Percentiles rank a stretch among this genome's conserved stretches.
Conservation (phyloP, 805 yeast species). For the Hanseniaspora mollemarum region DNA sequence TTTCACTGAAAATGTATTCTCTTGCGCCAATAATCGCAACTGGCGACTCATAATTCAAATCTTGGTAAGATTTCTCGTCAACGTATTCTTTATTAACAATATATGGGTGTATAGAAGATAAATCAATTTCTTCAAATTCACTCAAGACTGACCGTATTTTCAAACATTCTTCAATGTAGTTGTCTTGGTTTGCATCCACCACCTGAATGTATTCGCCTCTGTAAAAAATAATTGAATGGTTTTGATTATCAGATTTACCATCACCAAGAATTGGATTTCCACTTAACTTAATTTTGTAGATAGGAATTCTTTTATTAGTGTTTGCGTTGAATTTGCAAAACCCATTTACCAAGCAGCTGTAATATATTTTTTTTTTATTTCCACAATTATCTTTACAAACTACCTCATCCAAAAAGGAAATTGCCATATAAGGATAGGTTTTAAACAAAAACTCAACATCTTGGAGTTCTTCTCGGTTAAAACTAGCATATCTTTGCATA, state of each 20-base stretch:
- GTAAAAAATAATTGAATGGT: constrained; percentile 71
- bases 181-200: constrained; percentile 93
- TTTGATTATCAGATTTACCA: constrained; percentile 93
- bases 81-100: constrained; percentile 45
- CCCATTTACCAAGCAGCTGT: constrained; percentile 61
- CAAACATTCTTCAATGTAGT: constrained; percentile 85
- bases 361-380: constrained; percentile 30
- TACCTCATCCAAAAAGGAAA: constrained; percentile 42
- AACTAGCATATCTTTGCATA: constrained; percentile 71
- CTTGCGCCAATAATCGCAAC: constrained; percentile 93
- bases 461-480: constrained; percentile 51
- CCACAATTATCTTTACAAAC: constrained; percentile 20
- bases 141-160: constrained; percentile 79
- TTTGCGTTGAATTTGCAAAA: constrained; percentile 39
- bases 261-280: constrained; percentile 95
- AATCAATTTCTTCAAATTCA: constrained; percentile 75
- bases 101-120: constrained; percentile 42
- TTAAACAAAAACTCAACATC: constrained; percentile 57
- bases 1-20: constrained; percentile 87
- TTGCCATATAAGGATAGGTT: constrained; percentile 56
- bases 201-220: constrained; percentile 93
- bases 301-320: constrained; percentile 49
- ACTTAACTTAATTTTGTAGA: constrained; percentile 58
- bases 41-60: constrained; percentile 31
- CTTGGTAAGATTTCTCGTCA: constrained; percentile 18